These are phyloP conservation scores for Thielaviopsis populi DNA, from an alignment of 2,329 filamentous ascomycete species.

Conservation along the genomic window DNA sequence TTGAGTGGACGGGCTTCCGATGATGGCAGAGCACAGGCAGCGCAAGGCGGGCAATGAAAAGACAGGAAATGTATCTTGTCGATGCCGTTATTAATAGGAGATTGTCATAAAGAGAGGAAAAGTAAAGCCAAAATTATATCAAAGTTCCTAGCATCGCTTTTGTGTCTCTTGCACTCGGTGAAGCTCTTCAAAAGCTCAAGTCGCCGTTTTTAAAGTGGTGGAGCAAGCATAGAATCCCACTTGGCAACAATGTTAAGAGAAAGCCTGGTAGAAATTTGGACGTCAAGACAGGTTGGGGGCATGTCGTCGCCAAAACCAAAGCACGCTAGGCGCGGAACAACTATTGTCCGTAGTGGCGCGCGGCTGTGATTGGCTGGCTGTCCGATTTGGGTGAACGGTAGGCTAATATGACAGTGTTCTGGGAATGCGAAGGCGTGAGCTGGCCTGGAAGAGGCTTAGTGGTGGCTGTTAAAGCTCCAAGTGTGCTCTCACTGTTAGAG, in stretches of 20 bases:
- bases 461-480: too few species aligned
- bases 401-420: too few species aligned
- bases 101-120: neutral
- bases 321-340: conserved; percentile 23
- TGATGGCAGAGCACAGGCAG: neutral
- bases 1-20: neutral
- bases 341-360: conserved; percentile 20
- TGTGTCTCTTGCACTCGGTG: neutral
- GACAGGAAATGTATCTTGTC: neutral
- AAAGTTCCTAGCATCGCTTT: neutral
- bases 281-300: conserved; percentile 22
- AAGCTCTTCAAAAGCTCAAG: neutral
- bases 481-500: too few species aligned
- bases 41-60: neutral
- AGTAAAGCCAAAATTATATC: neutral
- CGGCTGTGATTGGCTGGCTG: neutral
- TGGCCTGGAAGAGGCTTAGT: too few species aligned
- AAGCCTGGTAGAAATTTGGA: neutral
- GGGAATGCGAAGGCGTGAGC: too few species aligned
- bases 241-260: neutral
- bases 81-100: neutral
- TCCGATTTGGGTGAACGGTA: neutral
- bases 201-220: neutral
- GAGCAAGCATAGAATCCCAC: neutral
- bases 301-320: conserved; percentile 25